Evolutionary conservation across 225 moss, liverwort and hornwort genomes (phyloP).

Genomic region (Rhytidiadelphus loreus): DNA sequence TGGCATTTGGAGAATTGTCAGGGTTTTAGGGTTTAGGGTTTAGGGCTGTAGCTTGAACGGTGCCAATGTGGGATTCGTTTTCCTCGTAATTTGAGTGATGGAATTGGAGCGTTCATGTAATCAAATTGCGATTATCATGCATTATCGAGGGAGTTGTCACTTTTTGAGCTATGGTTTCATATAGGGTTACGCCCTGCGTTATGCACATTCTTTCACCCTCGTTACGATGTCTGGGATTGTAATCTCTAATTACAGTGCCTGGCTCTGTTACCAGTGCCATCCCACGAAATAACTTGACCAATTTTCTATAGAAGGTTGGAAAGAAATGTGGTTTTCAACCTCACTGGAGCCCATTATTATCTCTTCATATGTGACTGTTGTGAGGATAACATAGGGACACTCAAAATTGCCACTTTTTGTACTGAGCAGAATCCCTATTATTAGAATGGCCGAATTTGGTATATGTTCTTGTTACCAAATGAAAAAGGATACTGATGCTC

Average conservation of each 20-base stretch:
- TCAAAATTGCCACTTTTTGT: background rate
- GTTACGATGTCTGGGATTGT: background rate
- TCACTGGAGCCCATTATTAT: background rate
- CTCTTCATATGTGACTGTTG: background rate
- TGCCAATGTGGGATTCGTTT: background rate
- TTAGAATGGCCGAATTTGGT: background rate
- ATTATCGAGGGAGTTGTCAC: background rate
- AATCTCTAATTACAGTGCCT: background rate
- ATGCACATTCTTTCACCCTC: background rate
- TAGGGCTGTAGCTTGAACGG: background rate
- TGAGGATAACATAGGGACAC: background rate
- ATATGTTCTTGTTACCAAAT: background rate
- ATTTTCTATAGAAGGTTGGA: background rate
- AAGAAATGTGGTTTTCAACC: background rate
- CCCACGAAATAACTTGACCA: background rate
- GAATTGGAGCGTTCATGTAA: background rate
- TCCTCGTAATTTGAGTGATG: background rate
- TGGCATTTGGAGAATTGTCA: background rate
- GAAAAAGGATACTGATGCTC: background rate
- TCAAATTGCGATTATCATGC: background rate
- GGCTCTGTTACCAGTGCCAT: background rate
- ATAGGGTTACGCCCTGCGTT: background rate
- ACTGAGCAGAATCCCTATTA: background rate
- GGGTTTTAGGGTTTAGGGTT: background rate
- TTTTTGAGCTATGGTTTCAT: background rate